These are phyloP conservation scores for Nyssa sinensis DNA, from an alignment of 148 eudicot genomes.

Conservation along the genomic window DNA sequence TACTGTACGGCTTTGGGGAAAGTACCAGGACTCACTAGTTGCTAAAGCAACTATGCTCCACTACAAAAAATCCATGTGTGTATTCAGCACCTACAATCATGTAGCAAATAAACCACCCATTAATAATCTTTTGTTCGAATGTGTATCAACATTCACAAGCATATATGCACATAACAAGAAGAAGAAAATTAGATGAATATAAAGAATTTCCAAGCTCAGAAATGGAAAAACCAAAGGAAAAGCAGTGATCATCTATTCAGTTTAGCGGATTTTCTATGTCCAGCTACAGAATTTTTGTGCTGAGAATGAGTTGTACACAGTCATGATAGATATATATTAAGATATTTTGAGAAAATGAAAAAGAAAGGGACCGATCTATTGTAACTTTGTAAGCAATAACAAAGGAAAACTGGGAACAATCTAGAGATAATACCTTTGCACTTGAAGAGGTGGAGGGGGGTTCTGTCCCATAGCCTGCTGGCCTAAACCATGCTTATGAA, in stretches of 20 bases:
- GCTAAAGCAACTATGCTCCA: constrained; percentile 2
- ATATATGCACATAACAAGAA: not conserved
- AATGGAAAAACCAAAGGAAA: too few relatives aligned
- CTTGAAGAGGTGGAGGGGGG: constrained; percentile 49
- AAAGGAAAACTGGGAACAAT: not conserved
- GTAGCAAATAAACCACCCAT: constrained; percentile 3
- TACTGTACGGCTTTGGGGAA: constrained; percentile 82
- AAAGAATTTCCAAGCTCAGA: not conserved
- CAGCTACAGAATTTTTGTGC: not conserved
- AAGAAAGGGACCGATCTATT: too few relatives aligned
- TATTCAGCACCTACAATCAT: constrained; percentile 34
- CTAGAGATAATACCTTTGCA: constrained; percentile 40
- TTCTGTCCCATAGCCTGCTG: constrained; percentile 37
- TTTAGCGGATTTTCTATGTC: not conserved
- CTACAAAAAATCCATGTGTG: constrained; percentile 12
- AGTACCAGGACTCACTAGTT: constrained; percentile 44
- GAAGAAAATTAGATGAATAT: not conserved
- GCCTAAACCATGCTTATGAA: constrained; percentile 42
- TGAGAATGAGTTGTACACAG: too few relatives aligned
- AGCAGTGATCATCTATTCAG: not conserved
- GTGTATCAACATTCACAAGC: not conserved
- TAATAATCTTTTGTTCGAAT: not conserved
- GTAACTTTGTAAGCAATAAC: not conserved
- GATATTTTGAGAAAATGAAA: not conserved
- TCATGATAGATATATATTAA: too few relatives aligned